Conservation (phyloP, 2,329 filamentous ascomycete genomes). For the Neopestalotiopsis clavispora region DNA sequence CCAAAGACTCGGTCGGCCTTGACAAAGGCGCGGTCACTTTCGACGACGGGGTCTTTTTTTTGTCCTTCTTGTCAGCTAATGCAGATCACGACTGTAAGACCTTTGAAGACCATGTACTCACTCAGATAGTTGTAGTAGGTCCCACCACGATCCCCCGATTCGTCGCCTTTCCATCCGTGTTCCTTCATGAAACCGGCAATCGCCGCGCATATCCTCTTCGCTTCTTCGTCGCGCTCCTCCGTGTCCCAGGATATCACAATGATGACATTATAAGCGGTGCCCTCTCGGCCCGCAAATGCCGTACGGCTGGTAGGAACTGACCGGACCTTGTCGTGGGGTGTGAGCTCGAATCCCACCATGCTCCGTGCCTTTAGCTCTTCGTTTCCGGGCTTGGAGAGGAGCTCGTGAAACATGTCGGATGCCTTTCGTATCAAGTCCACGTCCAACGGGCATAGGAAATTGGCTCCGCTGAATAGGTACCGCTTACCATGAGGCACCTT, state of each 20-base stretch:
- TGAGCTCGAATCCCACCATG: slow-evolving; percentile 46
- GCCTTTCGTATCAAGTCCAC: slow-evolving; percentile 36
- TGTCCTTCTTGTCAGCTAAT: not conserved
- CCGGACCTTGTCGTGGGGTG: slow-evolving; percentile 42
- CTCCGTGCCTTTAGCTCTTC: slow-evolving; percentile 33
- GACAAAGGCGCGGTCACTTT: slow-evolving; percentile 14
- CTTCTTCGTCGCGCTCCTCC: slow-evolving; percentile 38
- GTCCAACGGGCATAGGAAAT: slow-evolving; percentile 46
- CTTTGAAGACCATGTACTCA: not conserved
- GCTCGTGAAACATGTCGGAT: slow-evolving; percentile 31
- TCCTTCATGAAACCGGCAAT: slow-evolving; percentile 25
- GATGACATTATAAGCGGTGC: slow-evolving; percentile 46
- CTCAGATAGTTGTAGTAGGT: slow-evolving; percentile 19
- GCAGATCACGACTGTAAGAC: not conserved
- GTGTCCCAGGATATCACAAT: slow-evolving; percentile 47
- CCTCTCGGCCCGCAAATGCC: slow-evolving; percentile 50
- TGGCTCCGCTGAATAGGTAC: slow-evolving; percentile 46
- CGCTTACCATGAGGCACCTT: slow-evolving; percentile 41
- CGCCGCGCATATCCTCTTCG: slow-evolving; percentile 43
- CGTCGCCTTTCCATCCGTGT: slow-evolving; percentile 14
- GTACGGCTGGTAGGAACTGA: slow-evolving; percentile 41
- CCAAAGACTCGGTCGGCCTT: slow-evolving; percentile 37
- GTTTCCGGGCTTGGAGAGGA: slow-evolving; percentile 27
- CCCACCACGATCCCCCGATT: slow-evolving; percentile 11
- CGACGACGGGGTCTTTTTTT: slow-evolving; percentile 6